Evolutionary conservation across 352 stramenopile genomes (phyloP), one percentile per base, ranked within the genome.

Genomic region (Phytophthora nicotianae): DNA sequence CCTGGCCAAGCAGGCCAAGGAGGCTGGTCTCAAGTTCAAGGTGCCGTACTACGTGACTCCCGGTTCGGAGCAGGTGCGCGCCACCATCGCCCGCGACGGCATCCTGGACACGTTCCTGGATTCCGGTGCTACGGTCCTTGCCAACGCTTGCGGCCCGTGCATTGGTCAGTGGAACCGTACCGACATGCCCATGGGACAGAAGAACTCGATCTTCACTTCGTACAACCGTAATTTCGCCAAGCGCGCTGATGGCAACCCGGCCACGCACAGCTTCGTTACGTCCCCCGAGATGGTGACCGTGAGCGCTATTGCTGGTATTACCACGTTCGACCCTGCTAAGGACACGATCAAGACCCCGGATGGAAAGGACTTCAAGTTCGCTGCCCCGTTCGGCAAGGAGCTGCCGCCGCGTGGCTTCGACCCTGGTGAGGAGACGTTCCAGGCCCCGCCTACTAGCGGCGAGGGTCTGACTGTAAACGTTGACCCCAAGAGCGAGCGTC

Each of bases 181-280:
- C 5, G 90, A 97, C 63, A 77, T 95, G 64, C 72, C 89, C 37
- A 81, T 84, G 77, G 90, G 89, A 66, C 77, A 84, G 68, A 95
- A 94, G 73, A 98, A 98, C 85, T 97, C 90, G 53, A 98, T 98
- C 72, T 90, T 98, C 67, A 97, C 90, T 49, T 98, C 92, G 53
- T 98, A 97, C 81, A 98, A 98, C 89, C 80, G 92, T 72, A 98
- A 98, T 85, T 98, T 98, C 46, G 90, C 90, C 59, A 97, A 97
- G 88, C 89, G 92, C 78, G 95, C 96, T 79, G 92, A 98, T 62
- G 92, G 91, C 41, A 98, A 98, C 85, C 90, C 90, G 41, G 82
- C 85, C 68, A 98, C 92, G 26, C 91, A 97, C 75, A 90, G 89
- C 23, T 98, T 98, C 73, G 91, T 98, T 65, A 95, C 91, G 40